Conservation (phyloP, 352 stramenopile species). For the Phytopythium aichiense region DNA sequence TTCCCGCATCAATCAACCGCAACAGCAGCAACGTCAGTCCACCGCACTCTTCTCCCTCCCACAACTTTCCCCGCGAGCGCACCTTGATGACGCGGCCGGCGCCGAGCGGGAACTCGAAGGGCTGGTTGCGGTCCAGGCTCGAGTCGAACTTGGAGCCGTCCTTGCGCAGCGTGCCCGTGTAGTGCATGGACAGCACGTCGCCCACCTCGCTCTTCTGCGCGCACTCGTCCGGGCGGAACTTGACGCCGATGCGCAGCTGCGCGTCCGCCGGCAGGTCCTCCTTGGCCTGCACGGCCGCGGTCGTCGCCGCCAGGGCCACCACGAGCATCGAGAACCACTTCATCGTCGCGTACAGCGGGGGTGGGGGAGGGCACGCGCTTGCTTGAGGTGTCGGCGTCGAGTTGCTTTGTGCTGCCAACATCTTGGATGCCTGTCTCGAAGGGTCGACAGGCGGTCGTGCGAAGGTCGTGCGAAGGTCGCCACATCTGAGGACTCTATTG, state of each 20-base stretch:
- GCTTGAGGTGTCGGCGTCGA: not conserved
- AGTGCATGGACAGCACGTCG: slow-evolving; percentile 93
- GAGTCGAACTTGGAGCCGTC: slow-evolving; percentile 98
- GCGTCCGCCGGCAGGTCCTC: slow-evolving; percentile 66
- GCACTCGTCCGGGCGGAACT: slow-evolving; percentile 69
- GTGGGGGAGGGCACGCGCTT: not conserved
- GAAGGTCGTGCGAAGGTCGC: too few species aligned
- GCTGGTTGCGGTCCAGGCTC: slow-evolving; percentile 90
- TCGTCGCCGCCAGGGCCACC: slow-evolving; percentile 31
- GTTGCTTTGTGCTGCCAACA: not conserved
- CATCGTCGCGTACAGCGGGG: slow-evolving; percentile 25
- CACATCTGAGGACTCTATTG: too few species aligned
- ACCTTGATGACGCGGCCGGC: slow-evolving; percentile 94
- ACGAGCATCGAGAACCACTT: slow-evolving; percentile 33
- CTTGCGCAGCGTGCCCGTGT: slow-evolving; percentile 94
- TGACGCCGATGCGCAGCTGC: slow-evolving; percentile 74
- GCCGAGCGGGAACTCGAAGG: slow-evolving; percentile 95
- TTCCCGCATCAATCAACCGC: not conserved
- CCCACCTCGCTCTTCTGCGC: slow-evolving; percentile 69
- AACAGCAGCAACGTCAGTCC: slow-evolving; percentile 4
- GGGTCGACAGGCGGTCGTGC: not conserved
- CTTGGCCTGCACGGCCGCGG: slow-evolving; percentile 45
- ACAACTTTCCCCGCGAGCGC: slow-evolving; percentile 1
- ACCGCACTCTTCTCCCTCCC: not conserved
- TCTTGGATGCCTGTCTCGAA: not conserved